Evolutionary conservation across 805 yeast species (phyloP), one percentile per base, ranked within the genome.

Genomic region (Candida germanica): DNA sequence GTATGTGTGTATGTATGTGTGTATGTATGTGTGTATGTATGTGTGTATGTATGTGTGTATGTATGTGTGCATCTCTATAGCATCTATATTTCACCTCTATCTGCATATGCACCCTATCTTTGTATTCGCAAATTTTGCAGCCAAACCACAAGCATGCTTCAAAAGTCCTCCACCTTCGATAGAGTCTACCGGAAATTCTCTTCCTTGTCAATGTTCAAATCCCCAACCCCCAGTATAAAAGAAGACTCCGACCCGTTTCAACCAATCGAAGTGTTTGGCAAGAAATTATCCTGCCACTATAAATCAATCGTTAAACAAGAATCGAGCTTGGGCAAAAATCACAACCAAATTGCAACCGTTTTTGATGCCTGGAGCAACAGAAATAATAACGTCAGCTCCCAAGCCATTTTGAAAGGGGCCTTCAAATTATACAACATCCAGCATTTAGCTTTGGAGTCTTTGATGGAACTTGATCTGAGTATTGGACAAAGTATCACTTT

Each of bases 401-500:
- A 20, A 20, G 23, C 10, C 9, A 20, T 20, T 20, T 20, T 20
- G 10, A 20, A 20, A 7, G 23, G 23, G 23, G 23, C 29, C 7
- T 27, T 14, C 14, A 18, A 6, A 5, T 8, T 10, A 7, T 26
- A 27, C 11, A 15, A 25, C 30, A 31, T 6, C 13, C 33, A 23
- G 28, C 9, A 26, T 7, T 15, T 27, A 7, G 23, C 23, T 20
- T 20, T 20, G 23, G 23, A 20, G 23, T 20, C 23, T 7, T 10
- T 20, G 10, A 7, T 10, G 6, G 23, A 20, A 20, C 10, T 20
- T 10, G 10, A 20, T 20, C 10, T 10, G 10, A 20, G 33, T 10
- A 31, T 44, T 13, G n/a, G 10, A 5, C 32, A 33, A 13, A 29
- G 30, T 10, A 35, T 44, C 10, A 18, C 3, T 6, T 11, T 31